These are phyloP conservation scores for Misopates orontium DNA, from an alignment of 257 asterid genomes.

Conservation along the genomic window DNA sequence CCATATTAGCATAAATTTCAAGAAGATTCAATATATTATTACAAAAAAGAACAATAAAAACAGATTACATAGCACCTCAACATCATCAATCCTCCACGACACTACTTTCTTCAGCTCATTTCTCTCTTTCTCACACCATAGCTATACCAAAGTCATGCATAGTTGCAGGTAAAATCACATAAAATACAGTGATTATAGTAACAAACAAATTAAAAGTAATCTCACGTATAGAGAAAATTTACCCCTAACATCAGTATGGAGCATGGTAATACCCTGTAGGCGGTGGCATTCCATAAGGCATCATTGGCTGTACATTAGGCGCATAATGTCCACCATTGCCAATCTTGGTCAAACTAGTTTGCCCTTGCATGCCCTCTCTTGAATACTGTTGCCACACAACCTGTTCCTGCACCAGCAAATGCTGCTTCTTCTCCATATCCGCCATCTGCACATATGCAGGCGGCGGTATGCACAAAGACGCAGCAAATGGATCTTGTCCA, in stretches of 20 bases:
- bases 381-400: slow-evolving; percentile 78
- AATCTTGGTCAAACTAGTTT: slow-evolving; percentile 68
- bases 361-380: slow-evolving; percentile 78
- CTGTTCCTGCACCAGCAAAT: slow-evolving; percentile 71
- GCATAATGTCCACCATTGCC: slow-evolving; percentile 57
- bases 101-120: slow-evolving; percentile 37
- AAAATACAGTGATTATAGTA: slow-evolving; percentile 35
- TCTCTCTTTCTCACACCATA: too few species aligned
- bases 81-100: slow-evolving; percentile 33
- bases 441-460: slow-evolving; percentile 88
- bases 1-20: slow-evolving; percentile 26
- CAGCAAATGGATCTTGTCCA: slow-evolving; percentile 77
- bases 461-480: slow-evolving; percentile 65
- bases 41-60: slow-evolving; percentile 36
- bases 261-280: slow-evolving; percentile 57
- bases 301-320: slow-evolving; percentile 48
- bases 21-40: slow-evolving; percentile 28
- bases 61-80: slow-evolving; percentile 34
- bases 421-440: slow-evolving; percentile 85
- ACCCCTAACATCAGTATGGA: slow-evolving; percentile 43
- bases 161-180: slow-evolving; percentile 39
- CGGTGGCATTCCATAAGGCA: slow-evolving; percentile 78
- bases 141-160: slow-evolving; percentile 34
- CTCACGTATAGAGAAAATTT: slow-evolving; percentile 29
- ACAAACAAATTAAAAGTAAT: slow-evolving; percentile 29